Conservation (phyloP, 257 asterid genomes). For the Solanum corneliomulleri region DNA sequence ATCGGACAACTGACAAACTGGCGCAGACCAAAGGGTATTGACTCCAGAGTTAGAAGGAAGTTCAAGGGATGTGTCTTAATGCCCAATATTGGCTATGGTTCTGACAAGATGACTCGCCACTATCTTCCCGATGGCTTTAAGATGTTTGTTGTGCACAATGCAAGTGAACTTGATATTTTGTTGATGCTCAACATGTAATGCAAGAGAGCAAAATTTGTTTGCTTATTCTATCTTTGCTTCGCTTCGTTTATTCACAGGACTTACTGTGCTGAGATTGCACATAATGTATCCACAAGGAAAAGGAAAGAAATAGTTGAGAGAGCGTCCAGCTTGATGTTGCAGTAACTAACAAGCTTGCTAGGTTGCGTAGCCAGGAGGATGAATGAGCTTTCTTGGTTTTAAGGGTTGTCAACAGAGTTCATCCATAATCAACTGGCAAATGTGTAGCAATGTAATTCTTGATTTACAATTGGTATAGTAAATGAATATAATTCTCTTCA, state of each 20-base stretch:
- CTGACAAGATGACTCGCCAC: conserved; percentile 63
- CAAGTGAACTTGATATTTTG: conserved; percentile 45
- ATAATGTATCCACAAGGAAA: conserved; percentile 47
- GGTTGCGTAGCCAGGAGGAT: conserved; percentile 60
- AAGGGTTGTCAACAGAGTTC: neutral
- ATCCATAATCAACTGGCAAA: neutral
- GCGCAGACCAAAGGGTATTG: conserved; percentile 77
- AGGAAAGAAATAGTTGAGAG: conserved; percentile 58
- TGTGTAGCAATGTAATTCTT: neutral
- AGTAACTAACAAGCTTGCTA: conserved; percentile 65
- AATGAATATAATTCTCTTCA: neutral
- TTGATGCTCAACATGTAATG: conserved; percentile 68
- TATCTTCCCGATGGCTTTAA: conserved; percentile 54
- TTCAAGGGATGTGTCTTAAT: conserved; percentile 57
- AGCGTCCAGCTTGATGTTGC: conserved; percentile 59
- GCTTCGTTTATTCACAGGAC: conserved; percentile 10
- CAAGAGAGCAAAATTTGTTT: neutral
- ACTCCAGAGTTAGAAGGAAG: conserved; percentile 64
- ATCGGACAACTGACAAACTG: conserved; percentile 25
- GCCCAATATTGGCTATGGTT: conserved; percentile 72
- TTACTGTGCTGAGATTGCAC: conserved; percentile 64
- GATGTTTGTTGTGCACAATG: conserved; percentile 59
- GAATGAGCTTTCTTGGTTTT: conserved; percentile 26
- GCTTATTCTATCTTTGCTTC: too few species aligned
- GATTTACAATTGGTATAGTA: neutral